Evolutionary conservation across 371 early-diverging fungal genomes (phyloP), one percentile per base, ranked within the genome.

Genomic region (Encephalitozoon romaleae): DNA sequence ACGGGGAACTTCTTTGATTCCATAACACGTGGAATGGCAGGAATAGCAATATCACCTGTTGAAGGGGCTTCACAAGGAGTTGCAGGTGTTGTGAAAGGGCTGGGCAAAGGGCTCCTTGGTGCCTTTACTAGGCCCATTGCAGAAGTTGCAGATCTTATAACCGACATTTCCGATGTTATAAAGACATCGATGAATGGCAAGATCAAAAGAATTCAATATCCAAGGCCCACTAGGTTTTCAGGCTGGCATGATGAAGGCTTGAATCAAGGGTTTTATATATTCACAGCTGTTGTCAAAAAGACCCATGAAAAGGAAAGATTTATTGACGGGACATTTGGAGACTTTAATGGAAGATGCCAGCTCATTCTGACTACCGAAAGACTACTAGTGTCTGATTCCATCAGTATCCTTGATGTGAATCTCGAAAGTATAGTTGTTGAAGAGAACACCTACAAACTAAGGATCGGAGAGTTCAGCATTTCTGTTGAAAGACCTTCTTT

Each of bases 191-290:
- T 59, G 23, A 23, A 59, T 28, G 59, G 41, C 15, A 59, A 12
- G 12, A 30, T 45, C 15, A 18, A 15, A 18, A 41, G 67, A 26
- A 41, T 71, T 15, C 54, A 55, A 30, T 71, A 71, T 59, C 71
- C 71, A 26, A 71, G 54, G 42, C 71, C 71, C 21, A 42, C 30
- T 9, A 43, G 53, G 11, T 38, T 21, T 45, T 23, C 38, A 1
- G 26, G 26, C 8, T 30, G 34, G 26, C 59, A 71, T 47, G 43
- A 71, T 59, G 42, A 59, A 15, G 71, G 71, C 11, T 9, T 71
- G 15, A 41, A 43, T 23, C 45, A 39, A 5, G 34, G 52, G 9
- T 71, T 71, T 43, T 71, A 71, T n/a, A 71, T 71, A 59, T 71
- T 55, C 47, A 54, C 30, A 38, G 21, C 28, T 5, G 23, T 55